A percentile compares a stretch with the other conserved stretches of the same genome.
Evolutionary conservation across 1,284 basidiomycete genomes (phyloP).

Genomic region (Naganishia cerealis): DNA sequence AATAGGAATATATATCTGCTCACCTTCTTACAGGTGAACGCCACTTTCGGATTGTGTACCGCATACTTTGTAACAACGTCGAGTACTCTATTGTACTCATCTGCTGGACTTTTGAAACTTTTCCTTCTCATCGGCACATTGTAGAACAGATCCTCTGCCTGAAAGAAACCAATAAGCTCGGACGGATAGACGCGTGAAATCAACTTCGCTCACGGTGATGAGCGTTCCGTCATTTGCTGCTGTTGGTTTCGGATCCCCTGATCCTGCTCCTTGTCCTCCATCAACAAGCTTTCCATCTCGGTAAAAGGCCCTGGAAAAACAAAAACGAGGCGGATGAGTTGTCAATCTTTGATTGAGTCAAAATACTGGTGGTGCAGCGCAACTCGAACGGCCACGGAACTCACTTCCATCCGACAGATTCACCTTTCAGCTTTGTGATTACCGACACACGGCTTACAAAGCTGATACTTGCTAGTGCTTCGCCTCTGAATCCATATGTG

Average conservation of each 20-base stretch:
- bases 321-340: not conserved
- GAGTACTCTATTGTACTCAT: constrained; percentile 88
- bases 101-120: constrained; percentile 78
- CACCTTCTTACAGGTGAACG: constrained; percentile 90
- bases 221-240: constrained; percentile 94
- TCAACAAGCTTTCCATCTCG: constrained; percentile 70
- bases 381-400: constrained; percentile 41
- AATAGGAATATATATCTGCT: constrained; percentile 28
- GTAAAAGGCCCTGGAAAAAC: constrained; percentile 68
- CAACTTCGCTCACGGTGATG: constrained; percentile 64
- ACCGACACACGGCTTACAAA: constrained; percentile 84
- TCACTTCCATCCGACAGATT: constrained; percentile 86
- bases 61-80: constrained; percentile 95
- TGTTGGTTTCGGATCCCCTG: constrained; percentile 78
- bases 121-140: constrained; percentile 86
- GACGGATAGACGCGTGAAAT: not conserved
- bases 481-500: constrained; percentile 96
- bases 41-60: constrained; percentile 81
- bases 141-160: constrained; percentile 96
- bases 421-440: constrained; percentile 78
- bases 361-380: not conserved
- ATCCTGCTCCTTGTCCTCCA: constrained; percentile 43
- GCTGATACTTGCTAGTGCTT: constrained; percentile 94
- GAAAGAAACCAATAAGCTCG: constrained; percentile 2
- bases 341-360: not conserved